Conservation (phyloP, 768 basidiomycete genomes). For the Pleurotus citrinopileatus region DNA sequence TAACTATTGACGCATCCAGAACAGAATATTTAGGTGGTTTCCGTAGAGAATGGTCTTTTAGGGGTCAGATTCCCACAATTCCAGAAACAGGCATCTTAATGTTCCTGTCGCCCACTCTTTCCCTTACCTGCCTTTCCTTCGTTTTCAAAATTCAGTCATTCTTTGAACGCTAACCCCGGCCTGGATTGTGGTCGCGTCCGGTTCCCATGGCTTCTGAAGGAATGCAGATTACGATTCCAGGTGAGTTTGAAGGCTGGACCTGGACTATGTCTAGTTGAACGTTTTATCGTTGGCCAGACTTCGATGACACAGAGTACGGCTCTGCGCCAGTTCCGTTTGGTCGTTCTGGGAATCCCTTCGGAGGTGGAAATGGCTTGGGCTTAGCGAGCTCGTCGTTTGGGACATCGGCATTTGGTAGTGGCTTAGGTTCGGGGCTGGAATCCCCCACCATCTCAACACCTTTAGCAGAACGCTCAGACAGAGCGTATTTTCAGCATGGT, state of each 20-base stretch:
- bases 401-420: constrained; percentile 24
- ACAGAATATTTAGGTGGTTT: no score
- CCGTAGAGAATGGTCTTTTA: no score
- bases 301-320: constrained; percentile 72
- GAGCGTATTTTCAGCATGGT: constrained; percentile 64
- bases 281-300: constrained; percentile 44
- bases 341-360: constrained; percentile 45
- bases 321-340: constrained; percentile 70
- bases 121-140: no score
- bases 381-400: constrained; percentile 37
- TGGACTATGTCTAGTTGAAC: constrained; percentile 1
- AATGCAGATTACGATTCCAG: constrained; percentile 67
- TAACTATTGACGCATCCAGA: no score
- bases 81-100: no score
- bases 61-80: no score
- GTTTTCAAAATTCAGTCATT: no score
- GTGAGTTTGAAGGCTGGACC: no score
- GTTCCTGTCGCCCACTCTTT: no score
- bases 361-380: constrained; percentile 41
- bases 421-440: constrained; percentile 48
- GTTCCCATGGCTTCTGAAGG: constrained; percentile 32
- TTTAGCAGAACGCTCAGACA: constrained; percentile 46
- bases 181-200: no score
- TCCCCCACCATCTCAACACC: constrained; percentile 65
- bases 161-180: no score